Conservation (phyloP, 2,329 filamentous ascomycete genomes). For the Boeremia exigua region DNA sequence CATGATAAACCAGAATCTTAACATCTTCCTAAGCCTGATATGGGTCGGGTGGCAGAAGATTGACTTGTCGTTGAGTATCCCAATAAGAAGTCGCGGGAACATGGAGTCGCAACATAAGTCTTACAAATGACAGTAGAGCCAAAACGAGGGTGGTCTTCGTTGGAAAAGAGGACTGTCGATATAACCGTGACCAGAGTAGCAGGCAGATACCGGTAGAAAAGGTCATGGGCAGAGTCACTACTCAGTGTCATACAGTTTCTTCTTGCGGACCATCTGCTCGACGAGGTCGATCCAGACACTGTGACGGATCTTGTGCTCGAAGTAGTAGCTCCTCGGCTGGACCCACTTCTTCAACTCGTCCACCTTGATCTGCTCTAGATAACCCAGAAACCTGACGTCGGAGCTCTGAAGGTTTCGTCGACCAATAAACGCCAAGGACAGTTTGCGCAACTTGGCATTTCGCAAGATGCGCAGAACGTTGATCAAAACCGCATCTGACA, state of each 20-base stretch:
- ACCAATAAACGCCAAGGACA: conserved; percentile 53
- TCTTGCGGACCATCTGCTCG: conserved; percentile 45
- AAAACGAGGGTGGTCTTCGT: too few species aligned
- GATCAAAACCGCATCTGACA: conserved; percentile 55
- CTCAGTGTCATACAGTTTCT: conserved; percentile 42
- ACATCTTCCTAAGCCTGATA: too few species aligned
- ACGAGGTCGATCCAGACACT: conserved; percentile 41
- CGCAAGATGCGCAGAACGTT: conserved; percentile 54
- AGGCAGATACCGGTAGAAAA: conserved; percentile 17
- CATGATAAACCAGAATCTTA: too few species aligned
- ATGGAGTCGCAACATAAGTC: too few species aligned
- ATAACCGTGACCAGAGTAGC: conserved; percentile 37
- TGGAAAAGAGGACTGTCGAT: too few species aligned
- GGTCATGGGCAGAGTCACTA: background rate
- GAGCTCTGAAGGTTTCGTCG: conserved; percentile 41
- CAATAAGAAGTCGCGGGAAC: too few species aligned
- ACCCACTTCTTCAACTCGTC: conserved; percentile 47
- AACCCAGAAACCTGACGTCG: conserved; percentile 54
- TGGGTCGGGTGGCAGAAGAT: too few species aligned
- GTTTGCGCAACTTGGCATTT: conserved; percentile 50
- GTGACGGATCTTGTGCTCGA: conserved; percentile 42
- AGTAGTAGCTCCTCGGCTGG: conserved; percentile 24
- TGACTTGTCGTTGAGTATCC: too few species aligned
- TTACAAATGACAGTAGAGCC: too few species aligned
- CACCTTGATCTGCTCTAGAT: conserved; percentile 53